A percentile compares a stretch with the other conserved stretches of the same genome.
phyloP scores from a whole-genome alignment of 352 stramenopile genomes.

The Globisporangium carolinianum region DNA sequence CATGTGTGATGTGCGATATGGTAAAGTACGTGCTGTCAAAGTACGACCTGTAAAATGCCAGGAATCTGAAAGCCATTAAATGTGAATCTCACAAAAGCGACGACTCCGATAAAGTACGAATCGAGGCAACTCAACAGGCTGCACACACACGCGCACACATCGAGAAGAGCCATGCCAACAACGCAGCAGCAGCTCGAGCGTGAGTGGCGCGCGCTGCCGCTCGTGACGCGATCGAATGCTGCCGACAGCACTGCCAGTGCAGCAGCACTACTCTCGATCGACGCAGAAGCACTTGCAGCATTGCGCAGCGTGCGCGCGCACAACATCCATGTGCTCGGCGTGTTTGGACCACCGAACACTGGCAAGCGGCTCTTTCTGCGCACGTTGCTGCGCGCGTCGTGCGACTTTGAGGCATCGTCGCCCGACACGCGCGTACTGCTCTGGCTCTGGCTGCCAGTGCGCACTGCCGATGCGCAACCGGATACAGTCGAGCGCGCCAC shows the following conservation, averaged over 20 bases:
- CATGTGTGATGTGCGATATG: no score
- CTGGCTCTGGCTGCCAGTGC: conserved; percentile 32
- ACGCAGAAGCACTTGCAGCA: conserved; percentile 15
- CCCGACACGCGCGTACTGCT: conserved; percentile 23
- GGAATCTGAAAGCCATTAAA: no score
- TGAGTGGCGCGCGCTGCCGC: conserved; percentile 37
- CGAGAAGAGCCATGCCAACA: conserved; percentile 9
- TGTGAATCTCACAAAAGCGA: no score
- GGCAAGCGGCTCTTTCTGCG: conserved; percentile 42
- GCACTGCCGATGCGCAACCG: background rate
- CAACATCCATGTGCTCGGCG: conserved; percentile 31
- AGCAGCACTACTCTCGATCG: conserved; percentile 12
- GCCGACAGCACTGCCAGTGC: background rate
- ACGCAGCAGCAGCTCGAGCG: conserved; percentile 3
- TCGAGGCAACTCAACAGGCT: no score
- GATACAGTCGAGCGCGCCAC: background rate
- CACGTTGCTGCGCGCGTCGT: conserved; percentile 26
- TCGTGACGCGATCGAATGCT: conserved; percentile 15
- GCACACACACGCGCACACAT: no score
- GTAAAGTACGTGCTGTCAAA: no score
- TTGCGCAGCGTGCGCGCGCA: conserved; percentile 12
- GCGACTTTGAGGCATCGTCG: conserved; percentile 14
- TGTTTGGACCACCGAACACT: conserved; percentile 29
- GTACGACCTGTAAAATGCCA: no score
- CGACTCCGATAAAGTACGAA: no score